A percentile compares a stretch with the other conserved stretches of the same genome.
These are phyloP conservation scores for Rhododendron griersonianum DNA, from an alignment of 148 eudicot genomes.

Conservation along the genomic window DNA sequence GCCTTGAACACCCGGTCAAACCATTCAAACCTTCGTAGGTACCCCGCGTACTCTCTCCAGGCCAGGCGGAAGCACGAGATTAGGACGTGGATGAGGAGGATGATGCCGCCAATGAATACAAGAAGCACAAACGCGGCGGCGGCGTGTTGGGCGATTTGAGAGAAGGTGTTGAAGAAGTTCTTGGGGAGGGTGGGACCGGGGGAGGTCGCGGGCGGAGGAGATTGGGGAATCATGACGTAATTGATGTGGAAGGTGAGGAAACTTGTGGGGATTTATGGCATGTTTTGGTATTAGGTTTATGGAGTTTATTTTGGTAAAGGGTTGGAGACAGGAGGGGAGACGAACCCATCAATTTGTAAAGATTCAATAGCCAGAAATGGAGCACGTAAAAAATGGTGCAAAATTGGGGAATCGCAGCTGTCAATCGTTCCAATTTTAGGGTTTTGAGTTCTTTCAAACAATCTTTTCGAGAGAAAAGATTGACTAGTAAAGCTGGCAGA, in stretches of 20 bases:
- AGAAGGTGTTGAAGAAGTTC: background rate
- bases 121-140: background rate
- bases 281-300: background rate
- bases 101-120: background rate
- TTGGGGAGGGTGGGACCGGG: background rate
- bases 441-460: background rate
- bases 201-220: background rate
- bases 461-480: background rate
- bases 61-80: background rate
- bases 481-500: background rate
- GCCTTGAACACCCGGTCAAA: background rate
- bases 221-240: background rate
- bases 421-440: background rate
- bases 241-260: background rate
- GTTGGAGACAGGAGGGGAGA: background rate
- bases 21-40: background rate
- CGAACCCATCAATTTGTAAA: background rate
- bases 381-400: background rate
- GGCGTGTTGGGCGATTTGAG: background rate
- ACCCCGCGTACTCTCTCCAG: background rate
- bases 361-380: background rate
- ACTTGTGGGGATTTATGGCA: background rate
- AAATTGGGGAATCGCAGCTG: background rate
- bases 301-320: background rate
- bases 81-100: background rate